Evolutionary conservation across 2,329 filamentous ascomycete genomes (phyloP), one percentile per base, ranked within the genome.

Genomic region (Lithohypha guttulata): DNA sequence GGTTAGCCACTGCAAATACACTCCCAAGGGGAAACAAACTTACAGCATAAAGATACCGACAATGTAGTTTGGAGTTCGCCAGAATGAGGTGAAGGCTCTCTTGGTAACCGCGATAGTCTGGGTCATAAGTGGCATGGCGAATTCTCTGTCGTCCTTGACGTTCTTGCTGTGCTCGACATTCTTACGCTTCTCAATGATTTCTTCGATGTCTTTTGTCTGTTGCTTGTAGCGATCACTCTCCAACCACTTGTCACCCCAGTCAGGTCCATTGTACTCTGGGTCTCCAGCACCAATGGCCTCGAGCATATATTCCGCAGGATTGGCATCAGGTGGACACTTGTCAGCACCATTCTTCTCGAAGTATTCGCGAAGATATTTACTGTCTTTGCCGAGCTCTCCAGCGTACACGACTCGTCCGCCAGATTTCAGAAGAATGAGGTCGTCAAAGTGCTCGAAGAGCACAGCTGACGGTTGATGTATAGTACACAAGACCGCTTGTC

Each of bases 391-490:
- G 22, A 93, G 80, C 40, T 86, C 79, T n/a, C 84, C 84, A 53
- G 89, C 87, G 63, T 93, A 93, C 34, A 93, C 83, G 32, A 81
- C 83, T 36, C 79, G 72, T 2, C 85, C 86, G 42, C 85, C 85
- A 26, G 75, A 71, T 59, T 87, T 77, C 2, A 93, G 70, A 2
- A 93, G 69, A 3, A 93, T 65, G 2, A 94, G 70, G 8, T 84
- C 74, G 55, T 93, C 85, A 50, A 93, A 94, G 58, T 86, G 81
- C 57, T 91, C 82, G 51, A 94, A 93, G 0, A 93, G 68, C 0
- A 83, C 78, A 8, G 84, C 82, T 46, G 86, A 89, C 2, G 86
- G 86, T 57, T 93, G 86, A 58, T 93, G 86, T 47, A 93, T 93
- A 0, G 86, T 93, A 62, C 84, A 91, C 2, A 93, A 71, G 50